Percentiles rank a stretch among this genome's conserved stretches.
These are phyloP conservation scores for Rhizopus sp. DNA, from an alignment of 371 early-diverging fungal species.

Conservation along the genomic window DNA sequence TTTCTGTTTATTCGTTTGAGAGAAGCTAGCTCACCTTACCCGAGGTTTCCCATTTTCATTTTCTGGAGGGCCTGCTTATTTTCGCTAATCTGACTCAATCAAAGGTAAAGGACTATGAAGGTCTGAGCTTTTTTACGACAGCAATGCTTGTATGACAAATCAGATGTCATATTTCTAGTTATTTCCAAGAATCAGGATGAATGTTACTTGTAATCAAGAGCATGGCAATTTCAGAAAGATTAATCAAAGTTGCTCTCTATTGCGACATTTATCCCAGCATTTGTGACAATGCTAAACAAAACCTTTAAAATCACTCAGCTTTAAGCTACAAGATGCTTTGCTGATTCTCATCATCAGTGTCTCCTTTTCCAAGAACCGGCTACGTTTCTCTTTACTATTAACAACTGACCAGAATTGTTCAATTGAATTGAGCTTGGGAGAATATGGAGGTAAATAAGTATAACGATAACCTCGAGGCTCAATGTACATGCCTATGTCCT, in stretches of 20 bases:
- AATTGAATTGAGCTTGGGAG: background rate
- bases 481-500: background rate
- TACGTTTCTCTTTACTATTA: constrained; percentile 1
- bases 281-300: background rate
- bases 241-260: background rate
- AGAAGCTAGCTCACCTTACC: too few relatives aligned
- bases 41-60: too few relatives aligned
- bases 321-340: background rate
- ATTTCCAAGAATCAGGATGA: too few relatives aligned
- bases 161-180: too few relatives aligned
- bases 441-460: background rate
- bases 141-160: too few relatives aligned
- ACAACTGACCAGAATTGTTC: background rate
- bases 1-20: too few relatives aligned
- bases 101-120: too few relatives aligned
- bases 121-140: too few relatives aligned
- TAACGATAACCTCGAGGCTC: background rate
- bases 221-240: too few relatives aligned
- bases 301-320: background rate
- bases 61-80: too few relatives aligned
- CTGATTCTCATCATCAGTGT: background rate
- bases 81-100: too few relatives aligned
- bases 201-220: too few relatives aligned
- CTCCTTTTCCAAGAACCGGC: background rate
- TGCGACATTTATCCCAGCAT: constrained; percentile 4